These are phyloP conservation scores for Tylopilus cervinicoccineus DNA, from an alignment of 768 basidiomycete species.

Conservation along the genomic window DNA sequence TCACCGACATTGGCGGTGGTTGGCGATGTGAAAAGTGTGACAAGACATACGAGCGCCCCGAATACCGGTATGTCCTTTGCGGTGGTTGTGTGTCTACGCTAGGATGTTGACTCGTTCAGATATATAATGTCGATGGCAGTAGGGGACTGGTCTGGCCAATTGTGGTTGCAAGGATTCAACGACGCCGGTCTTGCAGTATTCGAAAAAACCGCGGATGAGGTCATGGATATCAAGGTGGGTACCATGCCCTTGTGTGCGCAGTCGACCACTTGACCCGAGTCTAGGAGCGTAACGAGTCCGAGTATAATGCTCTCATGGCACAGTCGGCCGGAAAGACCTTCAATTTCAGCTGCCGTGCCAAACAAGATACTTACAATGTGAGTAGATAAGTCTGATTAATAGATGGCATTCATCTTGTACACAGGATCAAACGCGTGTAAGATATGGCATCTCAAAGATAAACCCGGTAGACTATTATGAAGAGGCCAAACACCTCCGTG, in stretches of 20 bases:
- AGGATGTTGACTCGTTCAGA: slow-evolving; percentile 32
- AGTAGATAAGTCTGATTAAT: slow-evolving; percentile 23
- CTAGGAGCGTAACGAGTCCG: slow-evolving; percentile 57
- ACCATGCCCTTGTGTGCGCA: neutral
- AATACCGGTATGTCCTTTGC: slow-evolving; percentile 62
- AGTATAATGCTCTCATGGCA: slow-evolving; percentile 56
- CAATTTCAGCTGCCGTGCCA: slow-evolving; percentile 84
- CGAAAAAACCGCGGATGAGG: slow-evolving; percentile 72
- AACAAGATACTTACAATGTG: slow-evolving; percentile 83
- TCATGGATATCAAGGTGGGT: slow-evolving; percentile 66
- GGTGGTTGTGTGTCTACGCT: neutral
- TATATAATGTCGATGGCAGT: slow-evolving; percentile 84
- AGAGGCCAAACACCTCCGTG: slow-evolving; percentile 57
- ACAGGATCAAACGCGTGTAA: slow-evolving; percentile 77
- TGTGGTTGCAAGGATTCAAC: slow-evolving; percentile 95
- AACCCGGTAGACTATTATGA: slow-evolving; percentile 61
- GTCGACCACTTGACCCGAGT: neutral
- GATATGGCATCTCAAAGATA: slow-evolving; percentile 77
- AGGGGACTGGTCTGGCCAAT: slow-evolving; percentile 85
- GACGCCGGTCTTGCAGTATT: slow-evolving; percentile 79
- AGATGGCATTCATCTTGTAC: neutral
- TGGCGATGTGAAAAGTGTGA: slow-evolving; percentile 97
- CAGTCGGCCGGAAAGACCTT: slow-evolving; percentile 65
- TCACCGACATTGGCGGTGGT: slow-evolving; percentile 57
- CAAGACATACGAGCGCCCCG: slow-evolving; percentile 61